Evolutionary conservation across 1,284 basidiomycete genomes (phyloP), one percentile per base, ranked within the genome.

Genomic region (Violaceomyces palustris): DNA sequence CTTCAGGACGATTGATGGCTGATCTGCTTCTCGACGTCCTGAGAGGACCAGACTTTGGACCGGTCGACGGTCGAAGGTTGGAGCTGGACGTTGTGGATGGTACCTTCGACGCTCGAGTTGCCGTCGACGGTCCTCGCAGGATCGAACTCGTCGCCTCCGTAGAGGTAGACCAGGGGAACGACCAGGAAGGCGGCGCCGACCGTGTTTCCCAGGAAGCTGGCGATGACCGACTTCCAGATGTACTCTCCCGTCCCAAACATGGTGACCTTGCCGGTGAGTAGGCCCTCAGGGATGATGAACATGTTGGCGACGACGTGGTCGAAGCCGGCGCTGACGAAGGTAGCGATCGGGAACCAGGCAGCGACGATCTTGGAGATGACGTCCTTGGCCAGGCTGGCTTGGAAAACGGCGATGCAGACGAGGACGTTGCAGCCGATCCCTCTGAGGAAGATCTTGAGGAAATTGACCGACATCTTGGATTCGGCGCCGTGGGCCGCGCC

Each of bases 361-460:
- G 82, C 81, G 44, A 84, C 74, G 31, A 87, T 79, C 79, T 87
- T 87, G 10, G 83, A 85, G 8, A 83, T 69, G 0, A 84, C 84
- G 8, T 87, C 85, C 39, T 74, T 80, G 7, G 85, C 82, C 14
- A 80, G 81, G n/a, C 82, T 77, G 0, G 83, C 81, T 83, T 86
- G 85, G 84, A 85, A 87, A 43, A 87, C 78, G 4, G 85, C 85
- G n/a, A 86, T 75, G 54, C 79, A 84, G 26, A 87, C 86, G 2
- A 87, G 77, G 81, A 83, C 85, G 60, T 87, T 87, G 60, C 85
- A 87, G 4, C 80, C 85, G 53, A 87, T 85, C 0, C 84, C 85
- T 17, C 85, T 78, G 15, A 86, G 72, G 74, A 87, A 83, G 35
- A 87, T 83, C 67, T 87, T 43, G 28, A 44, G 36, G 29, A 64